These are phyloP conservation scores for Zygoascus hellenicus DNA, from an alignment of 1,139 yeast genomes.

Conservation along the genomic window DNA sequence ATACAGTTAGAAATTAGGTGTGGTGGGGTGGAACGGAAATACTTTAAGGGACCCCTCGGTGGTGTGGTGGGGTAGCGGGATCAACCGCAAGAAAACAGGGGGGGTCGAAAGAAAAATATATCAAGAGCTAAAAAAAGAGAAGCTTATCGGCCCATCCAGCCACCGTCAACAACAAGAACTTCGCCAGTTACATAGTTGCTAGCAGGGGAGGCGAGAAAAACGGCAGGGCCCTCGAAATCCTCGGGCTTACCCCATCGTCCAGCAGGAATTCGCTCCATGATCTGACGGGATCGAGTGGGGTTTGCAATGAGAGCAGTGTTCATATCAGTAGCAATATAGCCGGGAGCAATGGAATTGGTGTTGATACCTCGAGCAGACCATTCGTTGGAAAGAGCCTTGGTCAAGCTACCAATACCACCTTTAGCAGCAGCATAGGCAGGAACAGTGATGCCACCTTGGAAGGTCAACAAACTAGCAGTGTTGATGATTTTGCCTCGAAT, in stretches of 20 bases:
- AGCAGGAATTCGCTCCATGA: constrained; percentile 45
- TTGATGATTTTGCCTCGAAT: constrained; percentile 58
- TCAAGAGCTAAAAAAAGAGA: background rate
- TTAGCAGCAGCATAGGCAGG: constrained; percentile 51
- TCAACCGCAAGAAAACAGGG: no score
- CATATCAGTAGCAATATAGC: constrained; percentile 50
- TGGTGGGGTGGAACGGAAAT: no score
- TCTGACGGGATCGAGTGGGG: constrained; percentile 33
- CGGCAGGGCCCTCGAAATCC: constrained; percentile 52
- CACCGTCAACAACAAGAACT: constrained; percentile 52
- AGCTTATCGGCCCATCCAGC: constrained; percentile 42
- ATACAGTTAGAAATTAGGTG: no score
- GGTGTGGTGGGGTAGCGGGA: no score
- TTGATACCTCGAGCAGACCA: constrained; percentile 48
- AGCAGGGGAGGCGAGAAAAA: constrained; percentile 47
- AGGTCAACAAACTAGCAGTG: constrained; percentile 50
- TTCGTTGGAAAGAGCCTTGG: constrained; percentile 48
- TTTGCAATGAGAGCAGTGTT: constrained; percentile 37
- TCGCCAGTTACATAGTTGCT: constrained; percentile 51
- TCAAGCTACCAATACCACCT: constrained; percentile 46
- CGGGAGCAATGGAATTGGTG: constrained; percentile 54
- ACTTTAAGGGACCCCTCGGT: no score
- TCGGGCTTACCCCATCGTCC: constrained; percentile 49
- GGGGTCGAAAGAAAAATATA: background rate
- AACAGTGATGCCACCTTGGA: constrained; percentile 40